Evolutionary conservation across 164 flowering plant genomes (phyloP).

Genomic region (Vitis amurensis): DNA sequence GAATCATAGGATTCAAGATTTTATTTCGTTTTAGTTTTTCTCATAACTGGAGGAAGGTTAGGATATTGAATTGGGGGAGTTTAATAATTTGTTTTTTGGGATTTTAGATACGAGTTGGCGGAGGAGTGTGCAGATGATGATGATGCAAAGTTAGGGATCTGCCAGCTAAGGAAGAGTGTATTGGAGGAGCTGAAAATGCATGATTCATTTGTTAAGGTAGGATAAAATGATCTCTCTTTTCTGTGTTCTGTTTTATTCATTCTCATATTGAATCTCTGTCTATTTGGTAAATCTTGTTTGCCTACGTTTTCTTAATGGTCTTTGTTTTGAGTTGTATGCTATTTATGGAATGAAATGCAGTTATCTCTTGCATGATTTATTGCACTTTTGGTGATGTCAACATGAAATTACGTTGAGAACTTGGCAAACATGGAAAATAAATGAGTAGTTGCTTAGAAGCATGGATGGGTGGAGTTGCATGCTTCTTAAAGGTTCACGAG

Average conservation of each 20-base stretch:
- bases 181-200: slow-evolving; percentile 72
- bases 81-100: slow-evolving; percentile 5
- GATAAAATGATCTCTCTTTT: slow-evolving; percentile 1
- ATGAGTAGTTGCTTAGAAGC: too few species aligned
- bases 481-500: too few species aligned
- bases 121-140: slow-evolving; percentile 95
- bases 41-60: not conserved
- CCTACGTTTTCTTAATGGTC: not conserved
- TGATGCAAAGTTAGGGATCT: slow-evolving; percentile 68
- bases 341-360: too few species aligned
- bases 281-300: not conserved
- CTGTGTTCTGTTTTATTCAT: not conserved
- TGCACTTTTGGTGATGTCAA: too few species aligned
- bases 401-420: too few species aligned
- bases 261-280: not conserved
- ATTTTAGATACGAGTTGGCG: slow-evolving; percentile 68
- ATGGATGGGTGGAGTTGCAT: too few species aligned
- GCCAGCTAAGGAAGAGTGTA: slow-evolving; percentile 61
- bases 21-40: not conserved
- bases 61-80: not conserved
- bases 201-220: slow-evolving; percentile 61
- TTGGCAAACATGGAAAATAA: too few species aligned
- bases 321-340: too few species aligned
- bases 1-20: slow-evolving; percentile 1
- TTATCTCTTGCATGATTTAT: too few species aligned